Conservation (phyloP, 2,329 filamentous ascomycete species). For the Calonectria pseudoturangicola region DNA sequence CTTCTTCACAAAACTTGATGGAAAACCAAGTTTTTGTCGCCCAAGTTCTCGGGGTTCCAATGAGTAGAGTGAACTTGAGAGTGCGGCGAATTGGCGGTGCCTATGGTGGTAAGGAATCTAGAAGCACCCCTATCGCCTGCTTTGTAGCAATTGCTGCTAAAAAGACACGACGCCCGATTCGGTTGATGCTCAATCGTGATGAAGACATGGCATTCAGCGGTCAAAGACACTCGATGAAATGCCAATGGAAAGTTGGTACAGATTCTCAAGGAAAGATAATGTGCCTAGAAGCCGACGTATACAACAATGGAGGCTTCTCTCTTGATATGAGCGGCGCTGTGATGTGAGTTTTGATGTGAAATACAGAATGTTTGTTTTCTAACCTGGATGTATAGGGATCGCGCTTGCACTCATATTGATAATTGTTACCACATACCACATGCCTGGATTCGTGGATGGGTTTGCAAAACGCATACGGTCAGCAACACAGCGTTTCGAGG, state of each 20-base stretch:
- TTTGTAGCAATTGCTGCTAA: slow-evolving; percentile 88
- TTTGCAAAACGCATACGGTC: slow-evolving; percentile 64
- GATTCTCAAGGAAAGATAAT: slow-evolving; percentile 90
- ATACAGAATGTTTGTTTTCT: background rate
- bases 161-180: slow-evolving; percentile 84
- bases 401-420: slow-evolving; percentile 87
- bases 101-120: slow-evolving; percentile 92
- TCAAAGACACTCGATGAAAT: slow-evolving; percentile 90
- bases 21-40: slow-evolving; percentile 89
- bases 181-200: slow-evolving; percentile 93
- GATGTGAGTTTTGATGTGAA: slow-evolving; percentile 24
- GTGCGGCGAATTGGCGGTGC: slow-evolving; percentile 93
- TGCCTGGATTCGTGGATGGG: slow-evolving; percentile 83
- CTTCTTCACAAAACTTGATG: slow-evolving; percentile 89
- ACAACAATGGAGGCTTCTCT: slow-evolving; percentile 88
- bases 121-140: slow-evolving; percentile 85
- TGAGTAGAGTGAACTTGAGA: slow-evolving; percentile 88
- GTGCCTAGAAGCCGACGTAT: slow-evolving; percentile 88
- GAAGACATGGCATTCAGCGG: slow-evolving; percentile 92
- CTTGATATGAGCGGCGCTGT: slow-evolving; percentile 81
- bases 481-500: slow-evolving; percentile 39
- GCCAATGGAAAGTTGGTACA: slow-evolving; percentile 90
- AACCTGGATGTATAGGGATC: slow-evolving; percentile 72
- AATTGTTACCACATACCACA: slow-evolving; percentile 89
- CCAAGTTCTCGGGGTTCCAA: slow-evolving; percentile 84